A percentile compares a stretch with the other conserved stretches of the same genome.
These are phyloP conservation scores for Sphaerostilbella broomeana DNA, from an alignment of 2,329 filamentous ascomycete genomes.

Conservation along the genomic window DNA sequence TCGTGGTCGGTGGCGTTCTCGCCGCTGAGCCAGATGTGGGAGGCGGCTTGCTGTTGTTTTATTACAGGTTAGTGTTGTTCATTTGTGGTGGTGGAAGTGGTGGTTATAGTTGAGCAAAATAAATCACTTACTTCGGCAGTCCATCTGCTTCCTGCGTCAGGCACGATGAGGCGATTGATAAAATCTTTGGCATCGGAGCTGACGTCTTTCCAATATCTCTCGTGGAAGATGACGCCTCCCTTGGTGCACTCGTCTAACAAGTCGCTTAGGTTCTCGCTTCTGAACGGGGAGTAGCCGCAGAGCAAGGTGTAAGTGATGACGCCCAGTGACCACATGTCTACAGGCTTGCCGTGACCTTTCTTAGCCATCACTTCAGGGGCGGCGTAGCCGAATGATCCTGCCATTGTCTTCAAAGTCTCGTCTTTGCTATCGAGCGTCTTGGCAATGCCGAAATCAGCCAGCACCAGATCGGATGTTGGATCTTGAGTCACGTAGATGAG, in stretches of 20 bases:
- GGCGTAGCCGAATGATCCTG: slow-evolving; percentile 95
- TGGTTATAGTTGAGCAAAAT: not conserved
- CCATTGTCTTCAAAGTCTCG: slow-evolving; percentile 95
- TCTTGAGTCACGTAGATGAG: slow-evolving; percentile 77
- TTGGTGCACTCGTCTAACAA: slow-evolving; percentile 90
- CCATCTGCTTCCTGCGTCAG: slow-evolving; percentile 68
- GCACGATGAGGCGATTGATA: slow-evolving; percentile 73
- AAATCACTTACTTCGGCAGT: slow-evolving; percentile 60
- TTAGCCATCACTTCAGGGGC: slow-evolving; percentile 98
- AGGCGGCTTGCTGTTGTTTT: slow-evolving; percentile 58
- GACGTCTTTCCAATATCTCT: slow-evolving; percentile 97
- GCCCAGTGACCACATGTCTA: slow-evolving; percentile 98
- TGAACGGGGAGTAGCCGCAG: slow-evolving; percentile 96
- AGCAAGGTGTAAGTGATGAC: slow-evolving; percentile 98
- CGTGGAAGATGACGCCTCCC: slow-evolving; percentile 84
- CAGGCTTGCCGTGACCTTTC: slow-evolving; percentile 92
- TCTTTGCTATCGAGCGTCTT: slow-evolving; percentile 92
- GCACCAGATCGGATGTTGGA: slow-evolving; percentile 76
- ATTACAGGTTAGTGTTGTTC: slow-evolving; percentile 1
- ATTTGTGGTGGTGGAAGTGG: not conserved
- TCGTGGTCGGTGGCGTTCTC: slow-evolving; percentile 92
- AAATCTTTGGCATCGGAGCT: slow-evolving; percentile 94
- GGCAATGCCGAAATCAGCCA: slow-evolving; percentile 97
- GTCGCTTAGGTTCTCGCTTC: slow-evolving; percentile 86
- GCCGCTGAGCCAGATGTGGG: slow-evolving; percentile 84